Conservation (phyloP, 2,329 filamentous ascomycete species). For the Calonectria honghensis region DNA sequence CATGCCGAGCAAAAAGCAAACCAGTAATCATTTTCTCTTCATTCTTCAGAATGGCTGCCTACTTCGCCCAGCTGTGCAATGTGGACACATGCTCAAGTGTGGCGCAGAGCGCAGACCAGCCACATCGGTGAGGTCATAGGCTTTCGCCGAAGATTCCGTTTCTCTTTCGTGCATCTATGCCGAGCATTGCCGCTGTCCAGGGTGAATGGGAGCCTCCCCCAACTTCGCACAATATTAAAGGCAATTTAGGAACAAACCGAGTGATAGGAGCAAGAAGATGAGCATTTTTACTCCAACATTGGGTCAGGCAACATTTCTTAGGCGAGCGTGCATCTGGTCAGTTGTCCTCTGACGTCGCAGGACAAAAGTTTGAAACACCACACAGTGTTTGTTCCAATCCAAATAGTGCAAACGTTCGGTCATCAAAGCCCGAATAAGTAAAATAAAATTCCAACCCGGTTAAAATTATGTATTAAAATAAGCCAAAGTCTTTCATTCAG, state of each 20-base stretch:
- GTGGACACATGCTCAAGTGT: background rate
- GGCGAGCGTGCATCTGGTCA: no score
- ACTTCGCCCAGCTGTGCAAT: background rate
- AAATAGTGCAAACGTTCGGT: background rate
- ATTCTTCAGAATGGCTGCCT: background rate
- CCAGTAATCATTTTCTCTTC: background rate
- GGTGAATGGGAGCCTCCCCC: background rate
- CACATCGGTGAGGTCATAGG: constrained; percentile 4
- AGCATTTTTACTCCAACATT: background rate
- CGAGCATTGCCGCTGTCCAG: background rate
- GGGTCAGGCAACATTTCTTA: background rate
- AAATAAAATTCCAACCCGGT: background rate
- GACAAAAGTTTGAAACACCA: background rate
- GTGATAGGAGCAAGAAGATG: background rate
- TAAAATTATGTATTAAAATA: background rate
- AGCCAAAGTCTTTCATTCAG: background rate
- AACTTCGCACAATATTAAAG: background rate
- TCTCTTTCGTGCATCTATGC: constrained; percentile 2
- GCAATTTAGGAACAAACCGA: background rate
- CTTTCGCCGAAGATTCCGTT: constrained; percentile 6
- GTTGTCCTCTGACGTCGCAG: background rate
- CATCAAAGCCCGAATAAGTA: background rate
- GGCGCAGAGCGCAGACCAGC: background rate
- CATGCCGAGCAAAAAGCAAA: background rate
- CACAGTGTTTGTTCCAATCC: background rate